A percentile compares a stretch with the other conserved stretches of the same genome.
These are phyloP conservation scores for Clonostachys byssicola DNA, from an alignment of 2,329 filamentous ascomycete species.

Conservation along the genomic window DNA sequence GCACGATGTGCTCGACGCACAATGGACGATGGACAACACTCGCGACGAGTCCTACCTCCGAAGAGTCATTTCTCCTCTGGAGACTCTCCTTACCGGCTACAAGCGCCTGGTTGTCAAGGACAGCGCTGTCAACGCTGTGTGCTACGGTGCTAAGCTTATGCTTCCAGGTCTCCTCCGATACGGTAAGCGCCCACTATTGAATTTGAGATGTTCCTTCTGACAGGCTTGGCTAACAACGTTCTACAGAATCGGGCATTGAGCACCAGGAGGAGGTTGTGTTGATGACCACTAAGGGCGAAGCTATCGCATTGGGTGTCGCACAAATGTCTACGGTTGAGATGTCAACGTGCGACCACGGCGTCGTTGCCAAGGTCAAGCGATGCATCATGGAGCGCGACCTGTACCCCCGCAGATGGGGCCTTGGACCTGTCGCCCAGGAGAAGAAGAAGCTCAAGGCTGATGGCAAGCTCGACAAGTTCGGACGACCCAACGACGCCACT, in stretches of 20 bases:
- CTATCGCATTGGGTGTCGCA: conserved; percentile 91
- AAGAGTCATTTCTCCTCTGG: conserved; percentile 85
- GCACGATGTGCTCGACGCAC: conserved; percentile 82
- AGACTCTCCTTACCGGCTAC: conserved; percentile 87
- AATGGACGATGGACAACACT: conserved; percentile 95
- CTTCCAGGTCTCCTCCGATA: conserved; percentile 92
- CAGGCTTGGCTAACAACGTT: conserved; percentile 15
- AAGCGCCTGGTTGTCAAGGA: conserved; percentile 97
- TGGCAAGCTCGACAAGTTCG: conserved; percentile 97
- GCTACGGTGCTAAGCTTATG: conserved; percentile 99
- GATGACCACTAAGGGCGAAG: conserved; percentile 99
- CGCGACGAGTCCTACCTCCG: conserved; percentile 91
- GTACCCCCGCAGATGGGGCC: conserved; percentile 94
- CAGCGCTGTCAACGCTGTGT: conserved; percentile 81
- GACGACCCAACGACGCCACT: conserved; percentile 86
- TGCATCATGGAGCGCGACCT: conserved; percentile 99
- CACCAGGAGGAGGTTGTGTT: conserved; percentile 94
- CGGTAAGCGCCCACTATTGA: conserved; percentile 46
- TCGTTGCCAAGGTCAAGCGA: conserved; percentile 97
- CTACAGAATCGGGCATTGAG: conserved; percentile 79
- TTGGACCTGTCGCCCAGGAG: conserved; percentile 87
- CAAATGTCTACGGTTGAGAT: conserved; percentile 99
- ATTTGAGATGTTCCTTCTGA: not conserved
- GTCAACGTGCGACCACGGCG: conserved; percentile 93
- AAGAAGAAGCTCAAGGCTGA: conserved; percentile 99